Evolutionary conservation across 768 basidiomycete genomes (phyloP), one percentile per base, ranked within the genome.

Genomic region (Collybiopsis confluens): DNA sequence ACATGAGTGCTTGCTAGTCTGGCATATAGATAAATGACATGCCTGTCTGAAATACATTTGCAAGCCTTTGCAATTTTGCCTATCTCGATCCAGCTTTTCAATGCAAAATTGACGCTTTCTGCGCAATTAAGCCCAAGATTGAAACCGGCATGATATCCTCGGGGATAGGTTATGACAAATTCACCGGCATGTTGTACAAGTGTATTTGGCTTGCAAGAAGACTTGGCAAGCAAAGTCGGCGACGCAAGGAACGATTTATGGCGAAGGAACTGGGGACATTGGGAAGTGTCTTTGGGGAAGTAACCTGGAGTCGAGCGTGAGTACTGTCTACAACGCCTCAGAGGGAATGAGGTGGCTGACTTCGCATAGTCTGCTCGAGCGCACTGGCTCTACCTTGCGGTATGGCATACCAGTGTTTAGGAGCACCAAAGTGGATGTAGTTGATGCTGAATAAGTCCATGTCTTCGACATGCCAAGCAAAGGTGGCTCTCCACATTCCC

Each of bases 361-460:
- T 83, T 71, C 84, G 82, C 88, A 99, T 94, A 2, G 86, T 85
- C 36, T 86, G 78, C 67, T 98, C 97, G n/a, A 99, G 79, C 10
- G 86, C 83, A 13, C 73, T 70, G 0, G 93, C 85, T 54, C 92
- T 81, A 16, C 78, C 87, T 68, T 97, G 95, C 2, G 97, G 97
- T 16, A 98, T 78, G 2, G 94, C 88, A 68, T 98, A 98, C 97
- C 97, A 99, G 63, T 90, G 88, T 61, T 92, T 98, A 1, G 95
- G 94, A 0, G 95, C 94, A 0, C 97, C 97, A 61, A 98, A 98
- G 68, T 99, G 97, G 52, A 99, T 92, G 66, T 94, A 98, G 65
- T 99, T 99, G 73, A 99, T 98, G 54, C 92, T 95, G 70, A 96
- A 98, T 1, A 99, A 78, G 64, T 99, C 97, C 91, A 98, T 97